These are phyloP conservation scores for Vachellia collinsii DNA, from an alignment of 306 rosid genomes.

Conservation along the genomic window DNA sequence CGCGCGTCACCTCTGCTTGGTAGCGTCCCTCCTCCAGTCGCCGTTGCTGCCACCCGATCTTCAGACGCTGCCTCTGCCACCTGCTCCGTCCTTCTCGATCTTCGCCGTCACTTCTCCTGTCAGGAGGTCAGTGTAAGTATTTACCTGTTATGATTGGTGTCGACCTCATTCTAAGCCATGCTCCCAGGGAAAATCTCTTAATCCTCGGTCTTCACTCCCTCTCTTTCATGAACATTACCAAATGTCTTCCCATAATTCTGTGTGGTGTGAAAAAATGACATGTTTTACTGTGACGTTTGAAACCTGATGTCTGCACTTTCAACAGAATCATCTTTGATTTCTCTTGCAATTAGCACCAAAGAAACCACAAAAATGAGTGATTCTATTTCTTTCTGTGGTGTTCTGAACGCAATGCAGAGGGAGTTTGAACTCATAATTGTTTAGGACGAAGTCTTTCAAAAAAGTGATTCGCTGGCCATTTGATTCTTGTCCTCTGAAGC, in stretches of 20 bases:
- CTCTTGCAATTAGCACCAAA: not conserved
- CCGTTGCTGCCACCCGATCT: no score
- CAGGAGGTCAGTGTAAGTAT: not conserved
- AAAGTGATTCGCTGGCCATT: conserved; percentile 10
- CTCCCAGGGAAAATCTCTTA: not conserved
- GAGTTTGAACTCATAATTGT: conserved; percentile 15
- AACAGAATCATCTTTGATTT: not conserved
- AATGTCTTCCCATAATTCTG: not conserved
- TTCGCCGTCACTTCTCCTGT: not conserved
- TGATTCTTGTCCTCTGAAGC: not conserved
- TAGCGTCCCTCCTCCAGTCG: no score
- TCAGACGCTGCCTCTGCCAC: no score
- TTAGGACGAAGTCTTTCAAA: not conserved
- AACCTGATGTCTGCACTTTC: not conserved
- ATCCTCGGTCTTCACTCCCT: not conserved
- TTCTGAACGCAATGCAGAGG: not conserved
- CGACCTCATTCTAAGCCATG: not conserved
- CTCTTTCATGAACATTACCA: not conserved
- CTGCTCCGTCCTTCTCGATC: no score
- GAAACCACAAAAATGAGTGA: no score
- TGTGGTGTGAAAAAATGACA: not conserved
- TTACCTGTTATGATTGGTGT: no score
- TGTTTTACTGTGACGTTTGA: not conserved
- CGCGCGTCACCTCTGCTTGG: no score
- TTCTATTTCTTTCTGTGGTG: no score